Evolutionary conservation across 306 rosid species (phyloP).

Genomic region (Prinsepia uniflora): DNA sequence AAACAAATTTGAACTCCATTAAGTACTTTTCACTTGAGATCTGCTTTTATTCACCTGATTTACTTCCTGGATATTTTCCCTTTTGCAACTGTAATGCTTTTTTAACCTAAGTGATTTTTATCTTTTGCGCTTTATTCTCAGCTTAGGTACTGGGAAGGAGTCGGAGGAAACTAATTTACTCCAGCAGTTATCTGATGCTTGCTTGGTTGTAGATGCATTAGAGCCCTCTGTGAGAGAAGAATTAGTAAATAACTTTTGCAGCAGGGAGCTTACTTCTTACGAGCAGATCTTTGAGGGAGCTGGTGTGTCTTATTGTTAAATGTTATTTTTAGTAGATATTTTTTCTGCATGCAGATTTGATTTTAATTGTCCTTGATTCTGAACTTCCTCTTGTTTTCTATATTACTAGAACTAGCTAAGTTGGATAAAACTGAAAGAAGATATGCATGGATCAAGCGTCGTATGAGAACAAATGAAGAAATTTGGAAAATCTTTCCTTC

Average conservation of each 20-base stretch:
- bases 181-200: conserved; percentile 92
- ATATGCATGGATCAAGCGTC: conserved; percentile 99
- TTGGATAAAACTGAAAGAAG: conserved; percentile 95
- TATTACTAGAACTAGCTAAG: conserved; percentile 74
- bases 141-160: conserved; percentile 99
- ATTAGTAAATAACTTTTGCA: conserved; percentile 90
- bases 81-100: neutral
- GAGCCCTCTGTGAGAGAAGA: conserved; percentile 99
- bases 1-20: neutral
- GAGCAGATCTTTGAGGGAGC: conserved; percentile 99
- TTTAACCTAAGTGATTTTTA: conserved; percentile 16
- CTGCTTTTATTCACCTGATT: conserved; percentile 11
- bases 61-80: neutral
- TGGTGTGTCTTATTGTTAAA: conserved; percentile 48
- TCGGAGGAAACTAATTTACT: conserved; percentile 86
- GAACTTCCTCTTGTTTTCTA: conserved; percentile 15
- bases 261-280: conserved; percentile 89
- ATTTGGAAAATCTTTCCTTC: conserved; percentile 92
- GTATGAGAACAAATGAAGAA: conserved; percentile 97
- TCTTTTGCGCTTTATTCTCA: conserved; percentile 46
- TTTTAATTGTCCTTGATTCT: conserved; percentile 20
- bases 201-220: conserved; percentile 94
- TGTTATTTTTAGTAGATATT: conserved; percentile 16
- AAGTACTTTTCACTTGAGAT: neutral
- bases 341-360: conserved; percentile 17